Base-by-base conservation (phyloP, 805 yeast genomes). In the Suhomyces sp. region DNA sequence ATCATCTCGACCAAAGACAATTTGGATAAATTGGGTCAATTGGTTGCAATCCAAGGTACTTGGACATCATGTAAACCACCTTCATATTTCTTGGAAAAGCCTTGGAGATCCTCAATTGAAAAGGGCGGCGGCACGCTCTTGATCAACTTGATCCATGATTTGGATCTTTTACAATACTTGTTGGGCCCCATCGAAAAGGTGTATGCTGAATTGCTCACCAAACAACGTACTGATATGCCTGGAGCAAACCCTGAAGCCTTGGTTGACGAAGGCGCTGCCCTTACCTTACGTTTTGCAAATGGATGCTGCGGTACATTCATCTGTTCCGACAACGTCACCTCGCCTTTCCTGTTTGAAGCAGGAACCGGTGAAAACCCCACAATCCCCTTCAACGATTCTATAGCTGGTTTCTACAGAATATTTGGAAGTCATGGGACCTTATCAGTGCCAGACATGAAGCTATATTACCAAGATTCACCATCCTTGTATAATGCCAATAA, bases 351-450 rank as follows among this genome's bases (percentile, higher is more conserved):
- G 59, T 72, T 72, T 52, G 76, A 72, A 51, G 57, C 65, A 15
- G 73, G 73, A 7, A 72, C 77, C 2, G 77, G 77, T 6, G 77
- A 72, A 54, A 72, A 72, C 58, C 77, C 77, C 13, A 63, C 61
- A 13, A 61, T 72, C 17, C 76, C 77, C 1, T 57, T 57, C 29
- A 61, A 67, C 52, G 64, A 65, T 10, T 63, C 56, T 12, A 57
- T 66, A 8, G 57, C 63, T 44, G 77, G 77, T 2, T 60, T 71
- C 49, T 73, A 73, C 53, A 57, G 74, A 35, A 61, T 73, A 6
- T 72, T 71, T 62, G 77, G 77, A 2, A 61, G 72, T n/a, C 60
- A 66, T 24, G 76, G 76, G 1, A 72, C 76, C 0, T 59, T 72
- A 15, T 70, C 74, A 19, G 59, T 73, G 5, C 77, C 77, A 2